A percentile compares a stretch with the other conserved stretches of the same genome.
Evolutionary conservation across 352 stramenopile genomes (phyloP).

Genomic region (Phytophthora citrophthora): DNA sequence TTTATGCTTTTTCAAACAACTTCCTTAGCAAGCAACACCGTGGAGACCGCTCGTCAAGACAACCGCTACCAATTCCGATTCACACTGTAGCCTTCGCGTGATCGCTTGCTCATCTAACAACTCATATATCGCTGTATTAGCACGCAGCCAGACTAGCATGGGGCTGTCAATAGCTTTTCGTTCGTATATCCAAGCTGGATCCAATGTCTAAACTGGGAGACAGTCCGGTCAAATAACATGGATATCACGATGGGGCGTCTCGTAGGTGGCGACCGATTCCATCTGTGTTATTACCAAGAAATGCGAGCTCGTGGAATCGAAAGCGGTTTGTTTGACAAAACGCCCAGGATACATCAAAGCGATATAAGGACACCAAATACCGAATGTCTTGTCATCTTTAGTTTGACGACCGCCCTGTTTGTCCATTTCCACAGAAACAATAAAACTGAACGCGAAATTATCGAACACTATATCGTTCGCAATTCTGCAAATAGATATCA

Average conservation of each 20-base stretch:
- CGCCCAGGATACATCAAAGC: too few species aligned
- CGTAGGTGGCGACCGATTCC: not conserved
- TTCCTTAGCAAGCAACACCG: constrained; percentile 22
- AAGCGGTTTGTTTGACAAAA: too few species aligned
- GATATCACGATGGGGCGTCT: not conserved
- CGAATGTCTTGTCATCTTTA: too few species aligned
- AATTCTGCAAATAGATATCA: not conserved
- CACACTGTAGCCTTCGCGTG: not conserved
- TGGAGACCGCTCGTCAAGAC: not conserved
- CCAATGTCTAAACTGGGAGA: too few species aligned
- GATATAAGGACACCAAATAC: too few species aligned
- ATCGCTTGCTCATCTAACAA: constrained; percentile 18
- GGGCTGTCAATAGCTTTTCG: not conserved
- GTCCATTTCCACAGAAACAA: not conserved
- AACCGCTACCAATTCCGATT: constrained; percentile 9
- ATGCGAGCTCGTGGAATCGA: not conserved
- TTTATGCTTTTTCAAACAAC: constrained; percentile 18
- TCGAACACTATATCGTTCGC: not conserved
- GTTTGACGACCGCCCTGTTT: too few species aligned
- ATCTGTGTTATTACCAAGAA: not conserved
- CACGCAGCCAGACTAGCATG: not conserved
- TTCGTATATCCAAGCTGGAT: too few species aligned
- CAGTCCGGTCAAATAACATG: not conserved
- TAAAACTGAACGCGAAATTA: not conserved
- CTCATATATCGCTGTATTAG: not conserved